phyloP scores from a whole-genome alignment of 768 basidiomycete species.

The Boletus huronensis region DNA sequence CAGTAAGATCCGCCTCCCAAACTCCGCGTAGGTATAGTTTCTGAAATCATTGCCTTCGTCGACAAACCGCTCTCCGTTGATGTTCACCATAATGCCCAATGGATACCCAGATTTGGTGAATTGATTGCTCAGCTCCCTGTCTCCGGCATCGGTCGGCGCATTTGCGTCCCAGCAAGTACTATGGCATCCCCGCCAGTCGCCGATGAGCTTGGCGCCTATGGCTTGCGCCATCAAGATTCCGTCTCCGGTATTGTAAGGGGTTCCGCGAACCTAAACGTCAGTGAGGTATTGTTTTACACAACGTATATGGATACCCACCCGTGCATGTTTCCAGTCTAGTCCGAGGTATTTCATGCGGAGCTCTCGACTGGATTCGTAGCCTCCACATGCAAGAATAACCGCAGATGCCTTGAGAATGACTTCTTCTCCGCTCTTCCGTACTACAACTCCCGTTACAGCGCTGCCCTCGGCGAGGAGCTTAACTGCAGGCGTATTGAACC shows the following conservation, averaged over 20 bases:
- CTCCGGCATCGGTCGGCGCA: conserved; percentile 47
- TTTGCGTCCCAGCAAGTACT: conserved; percentile 71
- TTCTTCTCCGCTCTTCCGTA: conserved; percentile 37
- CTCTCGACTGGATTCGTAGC: conserved; percentile 56
- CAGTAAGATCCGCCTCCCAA: conserved; percentile 54
- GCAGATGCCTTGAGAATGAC: conserved; percentile 39
- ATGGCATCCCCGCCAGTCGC: conserved; percentile 72
- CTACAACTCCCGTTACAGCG: conserved; percentile 45
- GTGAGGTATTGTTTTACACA: background rate
- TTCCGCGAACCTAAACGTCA: conserved; percentile 54
- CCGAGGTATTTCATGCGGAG: conserved; percentile 56
- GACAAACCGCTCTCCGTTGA: conserved; percentile 55
- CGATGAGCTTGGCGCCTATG: conserved; percentile 51
- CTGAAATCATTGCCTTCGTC: conserved; percentile 72
- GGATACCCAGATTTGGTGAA: conserved; percentile 75
- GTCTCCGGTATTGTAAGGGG: conserved; percentile 70
- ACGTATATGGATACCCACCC: conserved; percentile 33
- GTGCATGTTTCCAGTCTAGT: conserved; percentile 54
- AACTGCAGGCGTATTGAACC: conserved; percentile 53
- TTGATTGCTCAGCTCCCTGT: conserved; percentile 61
- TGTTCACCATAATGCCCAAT: conserved; percentile 66
- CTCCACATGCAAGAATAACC: conserved; percentile 63
- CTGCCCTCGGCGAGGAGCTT: conserved; percentile 33
- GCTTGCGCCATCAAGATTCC: conserved; percentile 51
- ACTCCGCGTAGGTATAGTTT: conserved; percentile 72